Base-by-base conservation (phyloP, 2,329 filamentous ascomycete species). In the Basipetospora chlamydospora region DNA sequence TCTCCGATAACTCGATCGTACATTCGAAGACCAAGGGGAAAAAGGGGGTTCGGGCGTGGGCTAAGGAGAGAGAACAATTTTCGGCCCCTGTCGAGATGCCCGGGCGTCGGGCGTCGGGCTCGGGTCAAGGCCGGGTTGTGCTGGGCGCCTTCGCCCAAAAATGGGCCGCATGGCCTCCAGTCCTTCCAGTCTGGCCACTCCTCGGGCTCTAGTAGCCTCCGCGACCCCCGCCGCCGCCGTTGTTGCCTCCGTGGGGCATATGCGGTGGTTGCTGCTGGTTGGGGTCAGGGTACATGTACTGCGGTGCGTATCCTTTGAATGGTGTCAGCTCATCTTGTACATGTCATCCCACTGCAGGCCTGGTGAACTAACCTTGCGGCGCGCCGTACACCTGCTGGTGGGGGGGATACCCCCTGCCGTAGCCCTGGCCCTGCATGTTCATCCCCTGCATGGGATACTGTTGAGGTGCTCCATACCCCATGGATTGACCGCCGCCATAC, bases 401-500 rank as follows among this genome's bases (percentile, higher is more conserved):
- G 52, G 31, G 31, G 18, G 55, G 49, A 37, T 59, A 60, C 26
- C 58, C 57, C 12, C 58, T 54, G 16, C 56, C 56, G 43, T 61
- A 61, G 3, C 45, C 47, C 13, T 42, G 54, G 15, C 47, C 46
- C 25, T 59, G 59, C 53, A 60, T 58, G 46, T 55, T 55, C 32
- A 54, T 57, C 16, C 47, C 47, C 21, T 39, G 47, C 36, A 51
- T 48, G 31, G 42, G 44, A 38, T 59, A 60, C 15, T 51, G 56
- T 15, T 51, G 57, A 16, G 47, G 53, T 39, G 46, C 49, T 31
- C 54, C 56, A 35, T 61, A 61, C 8, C 44, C 47, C 44, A 52
- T 49, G 23, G 53, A 60, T 20, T 57, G 55, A 20, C 55, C 55
- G 26, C 58, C 59, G 43, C 69, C 71, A 22, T 49, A 61, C 33